Evolutionary conservation across 2,329 filamentous ascomycete genomes (phyloP).

Genomic region (Aspergillus alliaceus): DNA sequence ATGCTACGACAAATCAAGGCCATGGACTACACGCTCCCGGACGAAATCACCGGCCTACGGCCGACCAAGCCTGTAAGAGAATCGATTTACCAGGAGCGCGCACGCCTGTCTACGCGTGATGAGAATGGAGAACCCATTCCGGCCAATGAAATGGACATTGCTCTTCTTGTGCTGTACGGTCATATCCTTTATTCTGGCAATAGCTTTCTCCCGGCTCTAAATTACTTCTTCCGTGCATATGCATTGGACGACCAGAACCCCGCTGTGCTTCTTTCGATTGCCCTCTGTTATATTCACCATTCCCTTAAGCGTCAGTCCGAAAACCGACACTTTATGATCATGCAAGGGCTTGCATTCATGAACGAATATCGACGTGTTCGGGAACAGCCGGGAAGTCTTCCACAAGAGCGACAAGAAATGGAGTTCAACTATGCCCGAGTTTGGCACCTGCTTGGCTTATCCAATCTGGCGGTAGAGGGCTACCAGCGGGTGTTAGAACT

Average conservation of each 20-base stretch:
- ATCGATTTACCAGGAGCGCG: slow-evolving; percentile 44
- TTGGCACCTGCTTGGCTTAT: slow-evolving; percentile 73
- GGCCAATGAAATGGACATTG: slow-evolving; percentile 66
- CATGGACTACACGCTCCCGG: slow-evolving; percentile 70
- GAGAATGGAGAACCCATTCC: slow-evolving; percentile 36
- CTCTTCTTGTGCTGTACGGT: slow-evolving; percentile 82
- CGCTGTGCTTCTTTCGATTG: slow-evolving; percentile 77
- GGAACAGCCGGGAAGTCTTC: slow-evolving; percentile 40
- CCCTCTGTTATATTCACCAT: slow-evolving; percentile 82
- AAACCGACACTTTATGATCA: slow-evolving; percentile 83
- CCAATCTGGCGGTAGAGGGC: slow-evolving; percentile 69
- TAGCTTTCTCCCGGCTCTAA: slow-evolving; percentile 79
- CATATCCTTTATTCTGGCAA: slow-evolving; percentile 84
- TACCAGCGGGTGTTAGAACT: slow-evolving; percentile 64
- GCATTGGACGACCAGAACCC: slow-evolving; percentile 73
- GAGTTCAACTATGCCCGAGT: slow-evolving; percentile 77
- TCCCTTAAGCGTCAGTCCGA: slow-evolving; percentile 85
- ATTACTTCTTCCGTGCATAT: slow-evolving; percentile 79
- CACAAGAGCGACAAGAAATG: slow-evolving; percentile 66
- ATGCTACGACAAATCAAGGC: slow-evolving; percentile 88
- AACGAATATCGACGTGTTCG: slow-evolving; percentile 69
- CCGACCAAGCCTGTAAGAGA: slow-evolving; percentile 36
- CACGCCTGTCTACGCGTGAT: slow-evolving; percentile 40
- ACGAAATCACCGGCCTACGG: slow-evolving; percentile 44
- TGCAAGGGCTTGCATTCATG: slow-evolving; percentile 82